Evolutionary conservation across 2,329 filamentous ascomycete species (phyloP), one percentile per base, ranked within the genome.

Genomic region (Ustulina deusta): DNA sequence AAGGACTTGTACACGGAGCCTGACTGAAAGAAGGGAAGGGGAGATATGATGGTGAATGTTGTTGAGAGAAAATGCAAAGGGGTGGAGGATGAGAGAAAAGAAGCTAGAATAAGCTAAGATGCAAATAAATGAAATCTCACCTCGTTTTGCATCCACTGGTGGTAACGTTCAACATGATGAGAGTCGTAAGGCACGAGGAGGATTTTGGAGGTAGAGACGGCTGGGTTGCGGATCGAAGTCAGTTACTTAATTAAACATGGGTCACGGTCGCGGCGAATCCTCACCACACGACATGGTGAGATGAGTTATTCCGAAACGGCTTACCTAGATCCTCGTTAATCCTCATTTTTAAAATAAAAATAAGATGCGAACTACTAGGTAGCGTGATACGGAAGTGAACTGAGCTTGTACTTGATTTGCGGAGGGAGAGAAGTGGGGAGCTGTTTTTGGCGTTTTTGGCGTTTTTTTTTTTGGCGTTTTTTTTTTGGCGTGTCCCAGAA

Each of bases 141-240:
- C 59, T 90, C 86, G 75, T 96, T 90, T 83, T 94, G 87, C 94
- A 98, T 97, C 95, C 95, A 98, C 75, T 85, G 82, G 78, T 97
- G 93, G 78, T 97, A 97, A 42, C 86, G 89, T 17, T 85, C 85
- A 27, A 98, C 95, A 82, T 97, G 95, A 76, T 90, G 91, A 42
- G 85, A 81, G 70, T 91, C 90, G 80, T 97, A 97, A 0, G 94
- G 94, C 10, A 97, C 93, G 10, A 98, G 86, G 20, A 97, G 86
- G 51, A 92, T 83, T 57, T 83, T 83, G 4, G 86, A 80, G 1
- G 91, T 91, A 2, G 87, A 85, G 36, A 97, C 81, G 20, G 90
- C 93, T 97, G 4, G 27, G 20, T 52, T 9, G 4, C 15, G 36
- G 20, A 40, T 42, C 2, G 3, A 4, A 13, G 42, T 58, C 22